These are phyloP conservation scores for Eucalyptus shirleyi DNA, from an alignment of 345 rosid genomes.

Conservation along the genomic window DNA sequence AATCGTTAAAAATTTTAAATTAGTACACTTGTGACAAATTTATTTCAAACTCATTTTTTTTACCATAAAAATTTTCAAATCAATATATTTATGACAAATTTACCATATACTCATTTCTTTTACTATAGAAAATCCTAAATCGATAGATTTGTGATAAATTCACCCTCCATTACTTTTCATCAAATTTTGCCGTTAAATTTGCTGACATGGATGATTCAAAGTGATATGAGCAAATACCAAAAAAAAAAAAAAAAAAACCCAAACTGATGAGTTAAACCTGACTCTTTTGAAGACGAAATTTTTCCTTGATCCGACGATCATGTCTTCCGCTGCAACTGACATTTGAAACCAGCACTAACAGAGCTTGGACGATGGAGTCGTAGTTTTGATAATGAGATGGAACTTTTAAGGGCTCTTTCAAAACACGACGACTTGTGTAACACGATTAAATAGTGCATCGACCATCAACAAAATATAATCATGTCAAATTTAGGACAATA, in stretches of 20 bases:
- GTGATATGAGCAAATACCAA: not conserved
- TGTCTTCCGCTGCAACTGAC: not conserved
- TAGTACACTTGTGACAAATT: accelerated
- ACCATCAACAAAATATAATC: not conserved
- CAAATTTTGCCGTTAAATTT: too few species aligned
- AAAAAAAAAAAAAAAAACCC: accelerated
- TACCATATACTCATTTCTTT: accelerated
- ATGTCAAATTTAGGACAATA: too few species aligned
- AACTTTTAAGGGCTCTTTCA: not conserved
- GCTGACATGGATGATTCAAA: not conserved
- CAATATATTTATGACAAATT: too few species aligned
- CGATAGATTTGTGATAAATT: too few species aligned
- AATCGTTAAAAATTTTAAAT: too few species aligned
- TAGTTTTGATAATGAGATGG: not conserved
- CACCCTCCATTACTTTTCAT: accelerated
- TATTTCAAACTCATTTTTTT: too few species aligned
- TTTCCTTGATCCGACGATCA: not conserved
- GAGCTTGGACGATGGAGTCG: not conserved
- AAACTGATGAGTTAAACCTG: too few species aligned
- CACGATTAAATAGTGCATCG: not conserved
- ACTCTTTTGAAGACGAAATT: too few species aligned
- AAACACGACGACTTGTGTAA: not conserved
- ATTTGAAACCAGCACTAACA: not conserved
- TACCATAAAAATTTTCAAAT: too few species aligned
- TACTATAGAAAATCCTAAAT: too few species aligned